Evolutionary conservation across 495 filamentous ascomycete species (phyloP).

Genomic region (Pyrenopolyporus hunteri): DNA sequence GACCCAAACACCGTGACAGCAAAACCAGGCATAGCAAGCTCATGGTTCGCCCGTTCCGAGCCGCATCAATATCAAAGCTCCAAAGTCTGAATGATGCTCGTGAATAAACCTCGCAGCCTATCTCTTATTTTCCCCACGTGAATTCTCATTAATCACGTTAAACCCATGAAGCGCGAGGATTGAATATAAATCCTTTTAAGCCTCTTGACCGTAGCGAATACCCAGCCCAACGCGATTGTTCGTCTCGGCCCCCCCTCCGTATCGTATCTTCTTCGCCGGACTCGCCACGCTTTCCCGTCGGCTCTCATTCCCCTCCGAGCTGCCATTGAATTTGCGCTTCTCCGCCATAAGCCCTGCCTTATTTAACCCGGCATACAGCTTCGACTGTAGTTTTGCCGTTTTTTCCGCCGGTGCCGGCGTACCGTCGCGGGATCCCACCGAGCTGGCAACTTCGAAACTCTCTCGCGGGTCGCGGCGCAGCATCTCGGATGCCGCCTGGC

Average conservation of each 20-base stretch:
- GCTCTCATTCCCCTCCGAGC: slow-evolving; percentile 45
- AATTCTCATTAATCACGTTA: too few relatives aligned
- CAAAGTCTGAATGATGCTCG: not conserved
- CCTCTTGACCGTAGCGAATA: slow-evolving; percentile 56
- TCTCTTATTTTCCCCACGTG: too few relatives aligned
- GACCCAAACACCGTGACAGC: slow-evolving; percentile 8
- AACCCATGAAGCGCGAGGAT: too few relatives aligned
- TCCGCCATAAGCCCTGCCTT: slow-evolving; percentile 56
- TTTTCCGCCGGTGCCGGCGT: slow-evolving; percentile 53
- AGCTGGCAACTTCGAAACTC: slow-evolving; percentile 55
- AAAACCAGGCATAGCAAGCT: slow-evolving; percentile 24
- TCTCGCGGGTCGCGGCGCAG: slow-evolving; percentile 58
- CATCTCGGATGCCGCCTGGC: slow-evolving; percentile 62
- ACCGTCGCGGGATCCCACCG: slow-evolving; percentile 50
- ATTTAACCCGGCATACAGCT: slow-evolving; percentile 70
- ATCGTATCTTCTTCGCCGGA: slow-evolving; percentile 65
- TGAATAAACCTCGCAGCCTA: not conserved
- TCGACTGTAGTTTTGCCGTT: slow-evolving; percentile 63
- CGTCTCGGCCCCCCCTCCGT: slow-evolving; percentile 50
- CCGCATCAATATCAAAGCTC: not conserved
- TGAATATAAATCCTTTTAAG: slow-evolving; percentile 5
- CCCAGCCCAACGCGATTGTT: slow-evolving; percentile 64
- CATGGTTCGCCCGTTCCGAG: slow-evolving; percentile 6
- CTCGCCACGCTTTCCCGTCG: slow-evolving; percentile 44
- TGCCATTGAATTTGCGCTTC: slow-evolving; percentile 66